Conservation (phyloP, 768 basidiomycete genomes). For the Floccularia luteovirens region DNA sequence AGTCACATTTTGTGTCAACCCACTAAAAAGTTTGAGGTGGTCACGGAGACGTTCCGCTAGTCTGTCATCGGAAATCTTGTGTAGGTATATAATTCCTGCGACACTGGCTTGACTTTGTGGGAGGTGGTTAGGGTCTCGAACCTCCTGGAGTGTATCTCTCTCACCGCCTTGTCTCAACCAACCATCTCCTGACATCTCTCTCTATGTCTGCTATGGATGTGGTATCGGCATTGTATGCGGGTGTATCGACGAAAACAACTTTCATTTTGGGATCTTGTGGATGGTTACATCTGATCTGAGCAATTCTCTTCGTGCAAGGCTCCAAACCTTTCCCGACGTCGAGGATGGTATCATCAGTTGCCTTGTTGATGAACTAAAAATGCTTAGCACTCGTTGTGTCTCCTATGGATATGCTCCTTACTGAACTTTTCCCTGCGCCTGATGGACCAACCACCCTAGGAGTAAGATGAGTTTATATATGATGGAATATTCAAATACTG, state of each 20-base stretch:
- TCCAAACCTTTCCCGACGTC: slow-evolving; percentile 13
- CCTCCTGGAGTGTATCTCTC: no score
- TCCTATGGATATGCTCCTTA: no score
- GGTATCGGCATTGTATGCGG: no score
- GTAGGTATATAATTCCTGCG: background rate
- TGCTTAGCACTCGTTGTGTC: no score
- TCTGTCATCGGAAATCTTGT: background rate
- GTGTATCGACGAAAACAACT: no score
- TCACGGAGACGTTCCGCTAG: background rate
- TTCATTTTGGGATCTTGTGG: no score
- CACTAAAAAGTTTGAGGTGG: background rate
- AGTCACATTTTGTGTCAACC: background rate
- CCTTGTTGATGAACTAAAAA: slow-evolving; percentile 17
- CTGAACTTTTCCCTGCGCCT: background rate
- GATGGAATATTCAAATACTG: background rate
- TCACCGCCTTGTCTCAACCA: no score
- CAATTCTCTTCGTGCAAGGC: slow-evolving; percentile 15
- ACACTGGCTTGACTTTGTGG: no score
- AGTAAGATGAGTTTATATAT: background rate
- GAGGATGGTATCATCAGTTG: slow-evolving; percentile 9
- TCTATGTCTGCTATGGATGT: no score
- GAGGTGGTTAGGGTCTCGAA: no score
- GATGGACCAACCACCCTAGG: background rate
- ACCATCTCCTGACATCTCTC: no score
- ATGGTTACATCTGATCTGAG: slow-evolving; percentile 10